Percentiles rank a stretch among this genome's conserved stretches.
Conservation (phyloP, 148 eudicot genomes). For the Camellia lanceoleosa region DNA sequence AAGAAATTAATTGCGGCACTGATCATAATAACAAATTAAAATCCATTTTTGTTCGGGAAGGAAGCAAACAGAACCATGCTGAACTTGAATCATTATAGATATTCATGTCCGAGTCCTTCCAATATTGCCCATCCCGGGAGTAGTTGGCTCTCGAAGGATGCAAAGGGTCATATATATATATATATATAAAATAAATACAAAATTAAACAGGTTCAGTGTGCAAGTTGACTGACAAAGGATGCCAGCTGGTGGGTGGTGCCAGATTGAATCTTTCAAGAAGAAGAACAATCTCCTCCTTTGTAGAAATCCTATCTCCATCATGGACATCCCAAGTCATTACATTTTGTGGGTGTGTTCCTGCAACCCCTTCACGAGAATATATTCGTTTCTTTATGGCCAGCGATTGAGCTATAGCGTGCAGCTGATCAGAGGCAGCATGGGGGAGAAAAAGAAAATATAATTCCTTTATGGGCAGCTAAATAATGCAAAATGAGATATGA, state of each 20-base stretch:
- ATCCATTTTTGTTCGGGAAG: too few species aligned
- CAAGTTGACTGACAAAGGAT: constrained; percentile 6
- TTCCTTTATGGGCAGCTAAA: constrained; percentile 8
- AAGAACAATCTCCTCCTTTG: not conserved
- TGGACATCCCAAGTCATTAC: not conserved
- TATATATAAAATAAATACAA: too few species aligned
- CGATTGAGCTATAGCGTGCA: not conserved
- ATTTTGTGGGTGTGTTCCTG: not conserved
- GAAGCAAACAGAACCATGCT: too few species aligned
- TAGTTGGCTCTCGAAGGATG: too few species aligned
- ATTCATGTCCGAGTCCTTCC: too few species aligned
- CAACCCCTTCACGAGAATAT: constrained; percentile 1
- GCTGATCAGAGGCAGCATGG: not conserved
- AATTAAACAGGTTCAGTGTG: not conserved
- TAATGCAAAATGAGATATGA: not conserved
- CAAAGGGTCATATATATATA: not conserved
- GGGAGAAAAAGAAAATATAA: not conserved
- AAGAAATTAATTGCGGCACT: too few species aligned
- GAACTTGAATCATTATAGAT: too few species aligned
- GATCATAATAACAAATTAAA: too few species aligned
- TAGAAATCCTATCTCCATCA: not conserved
- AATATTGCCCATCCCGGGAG: too few species aligned
- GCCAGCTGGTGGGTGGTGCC: not conserved
- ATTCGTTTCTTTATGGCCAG: not conserved
- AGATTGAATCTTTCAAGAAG: constrained; percentile 10